phyloP scores from a whole-genome alignment of 2,329 filamentous ascomycete genomes.

The Nigrograna mackinnonii region DNA sequence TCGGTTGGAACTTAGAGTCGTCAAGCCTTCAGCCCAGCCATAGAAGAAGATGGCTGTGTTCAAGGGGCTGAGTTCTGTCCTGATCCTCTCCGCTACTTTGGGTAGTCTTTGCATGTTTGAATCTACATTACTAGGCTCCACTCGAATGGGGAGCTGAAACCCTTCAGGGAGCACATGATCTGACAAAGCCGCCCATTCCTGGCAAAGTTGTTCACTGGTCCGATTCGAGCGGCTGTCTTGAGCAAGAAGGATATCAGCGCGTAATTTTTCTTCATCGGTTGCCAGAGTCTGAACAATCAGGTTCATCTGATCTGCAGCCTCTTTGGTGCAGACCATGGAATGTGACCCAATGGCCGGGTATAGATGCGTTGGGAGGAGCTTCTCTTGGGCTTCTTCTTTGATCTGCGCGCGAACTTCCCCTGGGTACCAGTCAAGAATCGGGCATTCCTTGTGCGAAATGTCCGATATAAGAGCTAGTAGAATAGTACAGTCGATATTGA shows the following conservation, averaged over 20 bases:
- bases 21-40: conserved; percentile 66
- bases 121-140: conserved; percentile 54
- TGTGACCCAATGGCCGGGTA: conserved; percentile 63
- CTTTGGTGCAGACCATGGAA: conserved; percentile 66
- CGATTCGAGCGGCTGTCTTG: conserved; percentile 32
- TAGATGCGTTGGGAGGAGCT: conserved; percentile 62
- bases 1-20: conserved; percentile 73
- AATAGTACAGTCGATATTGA: conserved; percentile 71
- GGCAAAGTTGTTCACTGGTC: conserved; percentile 16
- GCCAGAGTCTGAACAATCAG: conserved; percentile 43
- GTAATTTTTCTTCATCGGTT: conserved; percentile 48
- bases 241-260: conserved; percentile 63
- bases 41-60: conserved; percentile 73
- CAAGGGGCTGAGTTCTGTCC: conserved; percentile 58
- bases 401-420: conserved; percentile 67
- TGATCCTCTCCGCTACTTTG: conserved; percentile 47
- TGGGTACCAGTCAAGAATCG: conserved; percentile 57
- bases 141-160: conserved; percentile 65
- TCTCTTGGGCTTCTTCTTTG: conserved; percentile 63
- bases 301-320: conserved; percentile 67
- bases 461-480: conserved; percentile 75
- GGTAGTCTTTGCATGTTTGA: conserved; percentile 41
- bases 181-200: conserved; percentile 47
- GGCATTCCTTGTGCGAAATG: conserved; percentile 63
- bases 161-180: conserved; percentile 56